Evolutionary conservation across 169 alveolate species (phyloP).

Genomic region (Plasmodium coatneyi): DNA sequence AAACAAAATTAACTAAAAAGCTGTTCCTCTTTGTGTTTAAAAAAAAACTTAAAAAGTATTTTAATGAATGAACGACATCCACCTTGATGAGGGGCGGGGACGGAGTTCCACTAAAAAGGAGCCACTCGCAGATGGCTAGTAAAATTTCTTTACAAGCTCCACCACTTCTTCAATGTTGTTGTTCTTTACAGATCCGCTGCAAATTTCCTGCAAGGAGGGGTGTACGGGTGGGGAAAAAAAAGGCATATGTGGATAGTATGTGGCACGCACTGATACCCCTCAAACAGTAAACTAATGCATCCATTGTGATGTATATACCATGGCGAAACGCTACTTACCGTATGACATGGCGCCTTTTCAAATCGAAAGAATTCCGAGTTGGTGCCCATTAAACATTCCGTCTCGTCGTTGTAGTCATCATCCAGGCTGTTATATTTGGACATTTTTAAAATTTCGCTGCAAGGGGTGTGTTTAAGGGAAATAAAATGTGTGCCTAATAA

Average conservation of each 20-base stretch:
- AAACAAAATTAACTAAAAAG: neutral
- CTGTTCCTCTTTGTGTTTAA: neutral
- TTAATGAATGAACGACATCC: neutral
- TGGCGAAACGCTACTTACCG: conserved; percentile 7
- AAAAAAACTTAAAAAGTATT: neutral
- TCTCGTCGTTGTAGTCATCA: conserved; percentile 44
- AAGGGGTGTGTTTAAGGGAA: neutral
- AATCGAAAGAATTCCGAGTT: conserved; percentile 70
- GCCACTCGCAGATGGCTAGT: neutral
- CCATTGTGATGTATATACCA: neutral
- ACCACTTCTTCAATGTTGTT: conserved; percentile 31
- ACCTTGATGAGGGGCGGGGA: neutral
- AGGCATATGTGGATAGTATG: neutral
- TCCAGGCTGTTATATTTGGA: conserved; percentile 63
- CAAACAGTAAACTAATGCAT: neutral
- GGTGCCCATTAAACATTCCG: conserved; percentile 33
- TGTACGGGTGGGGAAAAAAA: neutral
- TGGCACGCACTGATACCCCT: neutral
- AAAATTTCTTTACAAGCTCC: conserved; percentile 35
- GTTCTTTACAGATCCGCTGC: conserved; percentile 55
- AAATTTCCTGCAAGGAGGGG: conserved; percentile 19
- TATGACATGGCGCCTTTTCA: conserved; percentile 60
- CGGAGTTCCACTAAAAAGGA: neutral
- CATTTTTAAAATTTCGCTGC: conserved; percentile 67
- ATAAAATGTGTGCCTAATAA: neutral